Evolutionary conservation across 495 filamentous ascomycete genomes (phyloP).

Genomic region (Pseudoneurospora amorphoporcata): DNA sequence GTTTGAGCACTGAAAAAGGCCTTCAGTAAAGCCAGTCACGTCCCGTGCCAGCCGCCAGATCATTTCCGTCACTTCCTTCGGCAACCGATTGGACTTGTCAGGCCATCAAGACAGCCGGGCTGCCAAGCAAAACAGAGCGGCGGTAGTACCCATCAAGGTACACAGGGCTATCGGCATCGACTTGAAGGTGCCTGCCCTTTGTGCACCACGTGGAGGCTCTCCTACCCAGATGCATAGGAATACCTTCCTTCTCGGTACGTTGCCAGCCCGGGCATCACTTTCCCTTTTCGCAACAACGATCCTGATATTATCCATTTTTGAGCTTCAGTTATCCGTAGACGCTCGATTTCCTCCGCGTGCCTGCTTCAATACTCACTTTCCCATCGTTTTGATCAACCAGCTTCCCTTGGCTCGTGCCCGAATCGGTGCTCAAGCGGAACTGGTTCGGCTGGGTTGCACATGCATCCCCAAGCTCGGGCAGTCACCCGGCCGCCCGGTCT

Average conservation of each 20-base stretch:
- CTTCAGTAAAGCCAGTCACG: neutral
- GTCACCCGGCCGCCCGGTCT: neutral
- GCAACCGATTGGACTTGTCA: neutral
- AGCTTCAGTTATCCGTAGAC: neutral
- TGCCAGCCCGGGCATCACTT: neutral
- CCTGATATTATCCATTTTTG: neutral
- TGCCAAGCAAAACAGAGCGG: neutral
- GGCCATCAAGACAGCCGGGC: neutral
- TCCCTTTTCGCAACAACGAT: neutral
- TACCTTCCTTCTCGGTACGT: neutral
- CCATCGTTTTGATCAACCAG: neutral
- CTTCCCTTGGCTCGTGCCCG: neutral
- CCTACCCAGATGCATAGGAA: neutral
- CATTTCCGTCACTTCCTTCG: neutral
- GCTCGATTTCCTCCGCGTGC: neutral
- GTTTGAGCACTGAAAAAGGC: neutral
- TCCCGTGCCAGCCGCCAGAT: neutral
- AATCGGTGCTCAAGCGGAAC: neutral
- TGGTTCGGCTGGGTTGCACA: neutral
- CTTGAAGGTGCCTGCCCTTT: neutral
- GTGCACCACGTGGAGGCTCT: neutral
- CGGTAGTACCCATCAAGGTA: neutral
- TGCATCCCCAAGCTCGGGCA: neutral
- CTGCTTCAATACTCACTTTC: neutral
- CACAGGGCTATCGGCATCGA: neutral